Conservation (phyloP, 352 stramenopile genomes). For the Phytophthora tentaculata region DNA sequence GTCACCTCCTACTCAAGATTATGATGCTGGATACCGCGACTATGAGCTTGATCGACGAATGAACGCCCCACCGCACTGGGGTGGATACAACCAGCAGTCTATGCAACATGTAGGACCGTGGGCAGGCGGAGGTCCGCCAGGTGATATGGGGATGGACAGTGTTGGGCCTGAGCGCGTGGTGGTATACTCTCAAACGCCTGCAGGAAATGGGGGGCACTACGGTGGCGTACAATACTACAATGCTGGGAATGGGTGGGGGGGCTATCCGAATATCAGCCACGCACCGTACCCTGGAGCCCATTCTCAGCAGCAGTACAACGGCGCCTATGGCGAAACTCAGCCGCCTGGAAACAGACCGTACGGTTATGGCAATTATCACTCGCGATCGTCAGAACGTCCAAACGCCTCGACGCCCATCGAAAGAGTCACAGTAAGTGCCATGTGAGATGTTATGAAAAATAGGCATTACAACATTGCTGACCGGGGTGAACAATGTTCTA, state of each 20-base stretch:
- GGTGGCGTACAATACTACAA: conserved; percentile 35
- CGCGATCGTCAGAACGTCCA: conserved; percentile 23
- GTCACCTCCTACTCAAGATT: conserved; percentile 30
- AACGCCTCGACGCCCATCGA: conserved; percentile 37
- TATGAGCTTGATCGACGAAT: conserved; percentile 37
- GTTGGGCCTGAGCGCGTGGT: conserved; percentile 41
- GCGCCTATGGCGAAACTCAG: conserved; percentile 24
- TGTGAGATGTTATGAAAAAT: background rate
- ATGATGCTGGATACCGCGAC: conserved; percentile 33
- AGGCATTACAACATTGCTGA: background rate
- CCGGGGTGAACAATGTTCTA: conserved; percentile 9
- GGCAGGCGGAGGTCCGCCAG: conserved; percentile 20
- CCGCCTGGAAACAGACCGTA: conserved; percentile 23
- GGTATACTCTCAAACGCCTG: conserved; percentile 38
- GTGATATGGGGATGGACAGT: conserved; percentile 26
- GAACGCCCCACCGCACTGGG: conserved; percentile 26
- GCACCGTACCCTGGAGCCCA: conserved; percentile 16
- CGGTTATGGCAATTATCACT: conserved; percentile 26
- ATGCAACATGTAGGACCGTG: conserved; percentile 27
- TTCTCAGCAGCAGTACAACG: conserved; percentile 34
- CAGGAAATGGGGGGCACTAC: conserved; percentile 13
- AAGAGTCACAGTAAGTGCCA: conserved; percentile 27
- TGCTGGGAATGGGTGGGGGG: conserved; percentile 27
- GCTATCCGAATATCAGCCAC: conserved; percentile 21
- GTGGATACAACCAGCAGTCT: conserved; percentile 35